A percentile compares a stretch with the other conserved stretches of the same genome.
Evolutionary conservation across 345 rosid genomes (phyloP).

Genomic region (Hevea brasiliensis): DNA sequence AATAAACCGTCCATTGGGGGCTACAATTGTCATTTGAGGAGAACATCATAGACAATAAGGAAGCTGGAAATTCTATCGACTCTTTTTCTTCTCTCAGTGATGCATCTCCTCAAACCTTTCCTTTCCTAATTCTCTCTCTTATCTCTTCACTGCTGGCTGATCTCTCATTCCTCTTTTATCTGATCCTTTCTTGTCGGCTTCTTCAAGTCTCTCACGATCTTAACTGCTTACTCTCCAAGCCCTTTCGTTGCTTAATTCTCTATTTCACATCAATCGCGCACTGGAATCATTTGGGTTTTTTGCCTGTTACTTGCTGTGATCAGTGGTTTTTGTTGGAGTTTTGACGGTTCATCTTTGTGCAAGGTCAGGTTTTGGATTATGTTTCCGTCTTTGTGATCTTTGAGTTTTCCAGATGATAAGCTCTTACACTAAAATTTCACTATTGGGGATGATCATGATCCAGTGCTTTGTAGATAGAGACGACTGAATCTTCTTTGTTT

Average conservation of each 20-base stretch:
- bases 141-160: too few species aligned
- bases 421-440: neutral
- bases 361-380: too few species aligned
- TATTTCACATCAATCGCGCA: too few species aligned
- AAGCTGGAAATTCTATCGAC: too few species aligned
- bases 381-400: neutral
- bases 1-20: too few species aligned
- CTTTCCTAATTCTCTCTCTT: constrained; percentile 21
- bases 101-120: neutral
- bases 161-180: constrained; percentile 14
- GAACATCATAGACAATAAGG: neutral
- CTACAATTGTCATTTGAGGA: neutral
- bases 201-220: neutral
- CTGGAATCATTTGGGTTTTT: too few species aligned
- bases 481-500: neutral
- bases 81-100: too few species aligned
- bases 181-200: constrained; percentile 22
- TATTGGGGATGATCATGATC: neutral
- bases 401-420: constrained; percentile 5
- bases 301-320: constrained; percentile 19
- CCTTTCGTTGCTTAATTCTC: neutral
- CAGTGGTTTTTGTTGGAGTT: too few species aligned
- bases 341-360: constrained; percentile 14
- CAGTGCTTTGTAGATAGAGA: neutral
- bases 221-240: constrained; percentile 8